Evolutionary conservation across 768 basidiomycete genomes (phyloP).

Genomic region (Infundibulicybe gibba): DNA sequence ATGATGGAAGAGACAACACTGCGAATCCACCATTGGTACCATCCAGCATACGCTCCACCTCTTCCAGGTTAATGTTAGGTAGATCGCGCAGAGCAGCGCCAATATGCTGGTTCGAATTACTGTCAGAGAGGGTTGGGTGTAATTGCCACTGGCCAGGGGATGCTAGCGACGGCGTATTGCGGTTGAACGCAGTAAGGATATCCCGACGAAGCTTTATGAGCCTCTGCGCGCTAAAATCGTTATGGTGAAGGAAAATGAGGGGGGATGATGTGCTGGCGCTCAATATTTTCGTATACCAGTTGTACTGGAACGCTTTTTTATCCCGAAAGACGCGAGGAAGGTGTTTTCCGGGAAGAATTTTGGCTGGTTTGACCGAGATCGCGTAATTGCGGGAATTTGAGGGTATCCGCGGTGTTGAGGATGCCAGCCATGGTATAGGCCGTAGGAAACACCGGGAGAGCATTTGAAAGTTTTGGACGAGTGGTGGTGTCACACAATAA

Average conservation of each 20-base stretch:
- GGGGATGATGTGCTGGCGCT: constrained; percentile 51
- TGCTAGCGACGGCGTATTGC: constrained; percentile 35
- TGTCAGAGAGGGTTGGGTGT: constrained; percentile 51
- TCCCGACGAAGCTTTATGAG: constrained; percentile 68
- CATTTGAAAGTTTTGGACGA: constrained; percentile 5
- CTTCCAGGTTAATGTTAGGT: constrained; percentile 42
- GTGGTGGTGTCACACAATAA: too few species aligned
- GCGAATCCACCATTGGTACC: constrained; percentile 60
- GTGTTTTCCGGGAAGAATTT: constrained; percentile 48
- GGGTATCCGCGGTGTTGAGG: constrained; percentile 16
- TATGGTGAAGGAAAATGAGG: constrained; percentile 76
- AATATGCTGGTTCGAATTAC: constrained; percentile 78
- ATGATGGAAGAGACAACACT: constrained; percentile 57
- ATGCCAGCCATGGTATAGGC: constrained; percentile 21
- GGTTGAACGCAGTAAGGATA: constrained; percentile 53
- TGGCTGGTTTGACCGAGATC: constrained; percentile 51
- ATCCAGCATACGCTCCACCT: constrained; percentile 50
- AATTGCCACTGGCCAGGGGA: constrained; percentile 23
- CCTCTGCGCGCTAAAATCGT: constrained; percentile 67
- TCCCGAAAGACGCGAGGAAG: constrained; percentile 68
- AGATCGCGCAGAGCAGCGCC: constrained; percentile 71
- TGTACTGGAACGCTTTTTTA: constrained; percentile 79
- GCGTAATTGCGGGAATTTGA: constrained; percentile 43
- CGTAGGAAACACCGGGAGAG: constrained; percentile 15
- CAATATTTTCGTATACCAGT: constrained; percentile 75